These are phyloP conservation scores for Boletus reticuloceps DNA, from an alignment of 768 basidiomycete species.

Conservation along the genomic window DNA sequence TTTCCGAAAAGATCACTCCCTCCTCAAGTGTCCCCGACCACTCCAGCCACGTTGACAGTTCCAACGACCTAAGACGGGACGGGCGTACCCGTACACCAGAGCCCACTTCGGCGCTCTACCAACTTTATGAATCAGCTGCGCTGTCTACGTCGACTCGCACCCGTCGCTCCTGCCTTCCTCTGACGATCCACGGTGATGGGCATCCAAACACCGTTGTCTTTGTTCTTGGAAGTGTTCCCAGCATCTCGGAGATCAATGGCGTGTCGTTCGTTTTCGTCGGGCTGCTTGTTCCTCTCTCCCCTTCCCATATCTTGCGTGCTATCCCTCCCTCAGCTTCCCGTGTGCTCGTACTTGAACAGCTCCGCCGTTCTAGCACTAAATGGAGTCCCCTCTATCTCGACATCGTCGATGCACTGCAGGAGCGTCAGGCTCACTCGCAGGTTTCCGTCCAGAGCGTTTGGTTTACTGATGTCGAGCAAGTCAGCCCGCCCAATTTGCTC, in stretches of 20 bases:
- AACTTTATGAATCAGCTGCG: conserved; percentile 66
- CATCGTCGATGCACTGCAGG: conserved; percentile 68
- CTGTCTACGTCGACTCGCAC: conserved; percentile 61
- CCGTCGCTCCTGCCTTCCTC: conserved; percentile 58
- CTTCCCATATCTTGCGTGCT: conserved; percentile 50
- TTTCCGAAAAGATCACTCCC: conserved; percentile 37
- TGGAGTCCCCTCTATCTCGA: conserved; percentile 90
- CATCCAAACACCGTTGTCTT: conserved; percentile 69
- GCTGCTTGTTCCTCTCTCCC: conserved; percentile 66
- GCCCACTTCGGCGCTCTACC: conserved; percentile 36
- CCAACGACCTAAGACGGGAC: no score
- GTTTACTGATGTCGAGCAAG: conserved; percentile 48
- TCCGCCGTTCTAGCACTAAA: conserved; percentile 71
- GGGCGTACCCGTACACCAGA: background rate
- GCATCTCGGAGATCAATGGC: conserved; percentile 48
- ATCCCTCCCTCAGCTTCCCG: conserved; percentile 63
- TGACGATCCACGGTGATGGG: conserved; percentile 48
- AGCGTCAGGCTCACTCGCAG: conserved; percentile 44
- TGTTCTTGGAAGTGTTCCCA: conserved; percentile 54
- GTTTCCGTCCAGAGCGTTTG: conserved; percentile 61
- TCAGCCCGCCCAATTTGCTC: conserved; percentile 44
- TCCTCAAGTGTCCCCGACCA: conserved; percentile 16
- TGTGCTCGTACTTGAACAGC: conserved; percentile 82
- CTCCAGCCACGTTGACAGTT: no score
- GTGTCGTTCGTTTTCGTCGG: conserved; percentile 63